Evolutionary conservation across 495 filamentous ascomycete species (phyloP).

Genomic region (Penicillium turbatum): DNA sequence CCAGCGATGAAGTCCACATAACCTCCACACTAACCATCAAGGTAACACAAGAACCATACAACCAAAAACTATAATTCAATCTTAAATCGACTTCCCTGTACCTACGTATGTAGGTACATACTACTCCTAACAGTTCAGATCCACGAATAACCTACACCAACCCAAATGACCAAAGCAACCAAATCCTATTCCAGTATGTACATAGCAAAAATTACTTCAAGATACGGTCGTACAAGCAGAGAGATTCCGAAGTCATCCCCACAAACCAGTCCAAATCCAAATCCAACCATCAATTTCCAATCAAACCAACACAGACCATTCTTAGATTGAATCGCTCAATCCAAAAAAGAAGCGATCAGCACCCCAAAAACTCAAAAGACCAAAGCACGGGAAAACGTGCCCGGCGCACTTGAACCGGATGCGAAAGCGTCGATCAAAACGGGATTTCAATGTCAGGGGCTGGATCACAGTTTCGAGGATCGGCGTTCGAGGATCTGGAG

Average conservation of each 20-base stretch:
- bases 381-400: not conserved
- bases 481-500: constrained; percentile 32
- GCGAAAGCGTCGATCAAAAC: not conserved
- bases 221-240: not conserved
- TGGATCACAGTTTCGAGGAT: constrained; percentile 30
- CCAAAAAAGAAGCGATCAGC: constrained; percentile 2
- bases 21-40: no score
- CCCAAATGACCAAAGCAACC: not conserved
- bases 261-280: not conserved
- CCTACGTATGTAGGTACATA: no score
- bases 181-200: not conserved
- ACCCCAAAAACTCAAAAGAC: not conserved
- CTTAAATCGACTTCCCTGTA: no score
- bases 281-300: not conserved
- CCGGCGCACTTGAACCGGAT: not conserved
- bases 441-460: not conserved
- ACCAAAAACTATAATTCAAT: no score
- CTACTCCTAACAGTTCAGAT: no score
- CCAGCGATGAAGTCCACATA: no score
- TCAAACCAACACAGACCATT: not conserved
- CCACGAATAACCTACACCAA: no score
- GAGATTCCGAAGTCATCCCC: not conserved
- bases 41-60: no score
- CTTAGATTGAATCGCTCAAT: not conserved
- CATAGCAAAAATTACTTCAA: not conserved